These are phyloP conservation scores for Microdochium nivale DNA, from an alignment of 2,329 filamentous ascomycete species.

Conservation along the genomic window DNA sequence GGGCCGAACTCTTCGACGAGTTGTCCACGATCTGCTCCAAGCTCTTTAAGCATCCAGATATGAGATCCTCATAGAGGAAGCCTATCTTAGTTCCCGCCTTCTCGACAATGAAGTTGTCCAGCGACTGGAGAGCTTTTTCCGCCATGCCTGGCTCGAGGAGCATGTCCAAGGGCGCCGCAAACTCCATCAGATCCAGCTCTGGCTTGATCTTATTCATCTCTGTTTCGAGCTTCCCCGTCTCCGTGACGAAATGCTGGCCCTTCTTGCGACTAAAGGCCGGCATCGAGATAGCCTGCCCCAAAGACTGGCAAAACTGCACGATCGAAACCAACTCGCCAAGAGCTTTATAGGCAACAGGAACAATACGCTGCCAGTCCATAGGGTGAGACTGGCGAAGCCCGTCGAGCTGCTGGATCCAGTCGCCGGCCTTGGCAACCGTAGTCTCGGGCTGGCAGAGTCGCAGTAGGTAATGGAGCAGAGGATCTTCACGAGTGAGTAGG, in stretches of 20 bases:
- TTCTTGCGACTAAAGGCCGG: constrained; percentile 30
- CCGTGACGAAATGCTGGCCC: constrained; percentile 25
- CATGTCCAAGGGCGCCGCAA: constrained; percentile 30
- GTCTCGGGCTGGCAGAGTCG: constrained; percentile 31
- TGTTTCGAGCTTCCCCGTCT: constrained; percentile 20
- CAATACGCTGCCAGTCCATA: constrained; percentile 21
- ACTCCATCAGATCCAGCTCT: constrained; percentile 29
- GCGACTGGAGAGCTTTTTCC: constrained; percentile 20
- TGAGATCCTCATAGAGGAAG: constrained; percentile 32
- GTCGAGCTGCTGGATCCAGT: constrained; percentile 31
- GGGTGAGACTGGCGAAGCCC: constrained; percentile 25
- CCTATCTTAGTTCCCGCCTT: constrained; percentile 30
- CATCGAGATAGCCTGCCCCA: constrained; percentile 22
- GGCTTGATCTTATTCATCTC: constrained; percentile 29
- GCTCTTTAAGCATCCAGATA: constrained; percentile 28
- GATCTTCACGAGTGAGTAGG: constrained; percentile 23
- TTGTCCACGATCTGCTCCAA: constrained; percentile 16
- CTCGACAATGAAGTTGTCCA: constrained; percentile 27
- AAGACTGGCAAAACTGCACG: constrained; percentile 27
- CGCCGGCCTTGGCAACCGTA: constrained; percentile 21
- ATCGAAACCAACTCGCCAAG: constrained; percentile 28
- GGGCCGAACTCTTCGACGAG: constrained; percentile 1
- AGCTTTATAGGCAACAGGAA: constrained; percentile 21
- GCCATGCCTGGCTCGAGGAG: constrained; percentile 30
- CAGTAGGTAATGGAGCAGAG: constrained; percentile 33